Evolutionary conservation across 2,329 filamentous ascomycete species (phyloP), one percentile per base, ranked within the genome.

Genomic region (Colletotrichum caudatum): DNA sequence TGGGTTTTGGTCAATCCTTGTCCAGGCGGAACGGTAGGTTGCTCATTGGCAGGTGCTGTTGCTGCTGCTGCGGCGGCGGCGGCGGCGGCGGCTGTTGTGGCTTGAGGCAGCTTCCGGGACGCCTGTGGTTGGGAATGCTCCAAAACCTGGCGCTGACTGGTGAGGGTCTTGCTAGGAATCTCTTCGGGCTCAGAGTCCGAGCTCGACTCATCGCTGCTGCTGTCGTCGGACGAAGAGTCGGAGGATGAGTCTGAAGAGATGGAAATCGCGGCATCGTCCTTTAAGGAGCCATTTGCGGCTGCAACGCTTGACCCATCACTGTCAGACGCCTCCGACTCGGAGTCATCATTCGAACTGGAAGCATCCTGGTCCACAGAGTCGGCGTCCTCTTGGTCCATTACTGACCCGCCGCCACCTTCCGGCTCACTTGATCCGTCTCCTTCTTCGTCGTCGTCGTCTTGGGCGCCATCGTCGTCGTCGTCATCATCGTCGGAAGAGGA

Each of bases 1-100:
- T 85, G 84, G 0, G 88, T 89, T 44, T 75, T 80, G 0, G 79
- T 77, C 61, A 85, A 77, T 2, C 84, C 84, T 20, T 77, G 72
- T 1, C 79, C 79, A 7, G 83, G 81, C 5, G 78, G 72, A 1
- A 80, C 78, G 12, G 51, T 6, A 33, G 74, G 66, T 8, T 54
- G 72, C n/a, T 75, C 39, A n/a, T 71, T 60, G 6, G 58, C 18
- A 26, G 60, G 51, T 50, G 71, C 18, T 44, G 69, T 35, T n/a
- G 63, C n/a, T n/a, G n/a, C n/a, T n/a, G n/a, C n/a, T n/a, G n/a
- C n/a, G n/a, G n/a, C n/a, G n/a, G n/a, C n/a, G n/a, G n/a, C n/a
- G n/a, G n/a, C n/a, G n/a, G n/a, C 51, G 46, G 72, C 20, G 39
- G 69, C 39, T 14, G 61, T 6, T 5, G 73, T 57, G 56, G 69